These are phyloP conservation scores for Cymbidium sinense DNA, from an alignment of 106 monocot species.

Conservation along the genomic window DNA sequence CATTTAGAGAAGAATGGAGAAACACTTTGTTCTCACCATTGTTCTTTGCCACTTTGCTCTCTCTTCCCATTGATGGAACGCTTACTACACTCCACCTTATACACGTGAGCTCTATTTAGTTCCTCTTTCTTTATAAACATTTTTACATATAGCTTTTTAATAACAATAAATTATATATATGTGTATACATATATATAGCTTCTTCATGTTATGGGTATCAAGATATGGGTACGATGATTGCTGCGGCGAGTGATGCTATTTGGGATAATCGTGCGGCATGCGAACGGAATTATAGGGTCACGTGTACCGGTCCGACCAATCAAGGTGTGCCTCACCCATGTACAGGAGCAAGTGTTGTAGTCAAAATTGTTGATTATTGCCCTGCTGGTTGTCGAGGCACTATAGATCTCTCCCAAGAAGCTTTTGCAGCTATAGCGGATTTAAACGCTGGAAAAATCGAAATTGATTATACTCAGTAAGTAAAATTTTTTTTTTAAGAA, in stretches of 20 bases:
- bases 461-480: too few species aligned
- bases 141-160: too few species aligned
- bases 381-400: constrained; percentile 1
- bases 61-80: not conserved
- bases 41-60: not conserved
- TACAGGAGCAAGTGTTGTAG: not conserved
- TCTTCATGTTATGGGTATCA: constrained; percentile 30
- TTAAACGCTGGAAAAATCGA: not conserved
- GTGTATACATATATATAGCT: constrained; percentile 12
- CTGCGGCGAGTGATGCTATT: constrained; percentile 45
- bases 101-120: constrained; percentile 18
- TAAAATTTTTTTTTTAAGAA: too few species aligned
- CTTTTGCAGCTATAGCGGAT: not conserved
- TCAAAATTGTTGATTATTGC: not conserved
- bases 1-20: not conserved
- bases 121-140: too few species aligned
- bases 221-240: constrained; percentile 38
- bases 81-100: constrained; percentile 27
- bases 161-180: not conserved
- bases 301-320: not conserved
- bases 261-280: constrained; percentile 18
- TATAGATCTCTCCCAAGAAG: constrained; percentile 5
- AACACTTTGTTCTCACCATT: not conserved
- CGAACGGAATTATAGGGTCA: not conserved
- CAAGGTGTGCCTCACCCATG: not conserved